Evolutionary conservation across 345 rosid species (phyloP), one percentile per base, ranked within the genome.

Genomic region (Conringia planisiliqua): DNA sequence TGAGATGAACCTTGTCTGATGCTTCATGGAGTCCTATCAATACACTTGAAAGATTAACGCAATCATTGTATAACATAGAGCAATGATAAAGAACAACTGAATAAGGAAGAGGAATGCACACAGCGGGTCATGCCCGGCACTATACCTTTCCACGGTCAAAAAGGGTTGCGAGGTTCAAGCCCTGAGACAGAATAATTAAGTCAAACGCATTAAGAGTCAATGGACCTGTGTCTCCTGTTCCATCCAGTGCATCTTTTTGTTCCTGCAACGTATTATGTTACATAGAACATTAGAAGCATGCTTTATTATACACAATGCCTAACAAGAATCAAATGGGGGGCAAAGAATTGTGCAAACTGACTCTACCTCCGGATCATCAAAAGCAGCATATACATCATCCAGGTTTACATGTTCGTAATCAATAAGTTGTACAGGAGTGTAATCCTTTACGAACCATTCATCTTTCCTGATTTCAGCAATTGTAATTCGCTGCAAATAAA

Each of bases 171-270:
- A 95, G 99, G 77, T 95, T 95, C 77, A 95, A 79, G 59, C 99
- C 99, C 80, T 90, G 99, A 65, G 99, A 95, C 59, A 95, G 82
- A 83, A 90, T 81, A 71, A 91, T 91, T 64, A 95, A 64, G 85
- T 95, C 99, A 35, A 95, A 95, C 27, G 99, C 99, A 84, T 94
- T 94, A 43, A 94, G 91, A 82, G 71, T 83, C 84, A 95, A 73
- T 29, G 99, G 99, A 73, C 92, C 90, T 3, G 77, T 77, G 74
- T 91, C 90, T 66, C 86, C 88, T 63, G 74, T 79, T 52, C 86
- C 73, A 10, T 66, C 62, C 26, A 81, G 89, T 81, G 86, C 86
- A 73, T 80, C 80, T 70, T 72, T 73, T 66, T 78, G 85, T 76
- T 85, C 93, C 99, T 89, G 72, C 77, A 74, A 61, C 2, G 36